These are phyloP conservation scores for Saccharomyces hybrid DNA, from an alignment of 1,139 yeast genomes.

Conservation along the genomic window DNA sequence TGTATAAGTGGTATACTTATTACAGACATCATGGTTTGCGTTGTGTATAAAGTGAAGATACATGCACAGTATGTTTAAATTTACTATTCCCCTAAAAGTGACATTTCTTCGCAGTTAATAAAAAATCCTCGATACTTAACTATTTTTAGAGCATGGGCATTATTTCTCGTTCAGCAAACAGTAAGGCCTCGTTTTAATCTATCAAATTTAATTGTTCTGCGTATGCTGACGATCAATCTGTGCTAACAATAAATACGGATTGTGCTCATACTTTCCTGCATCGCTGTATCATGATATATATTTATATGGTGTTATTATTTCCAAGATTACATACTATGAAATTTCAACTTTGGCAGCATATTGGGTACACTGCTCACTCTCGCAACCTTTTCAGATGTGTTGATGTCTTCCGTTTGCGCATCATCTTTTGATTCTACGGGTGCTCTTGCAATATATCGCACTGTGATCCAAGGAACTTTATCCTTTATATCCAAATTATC, in stretches of 20 bases:
- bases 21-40: not conserved
- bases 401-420: slow-evolving; percentile 2
- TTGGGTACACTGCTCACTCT: slow-evolving; percentile 16
- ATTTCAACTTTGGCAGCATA: slow-evolving; percentile 21
- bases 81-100: too few relatives aligned
- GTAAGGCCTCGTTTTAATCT: too few relatives aligned
- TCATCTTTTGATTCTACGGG: slow-evolving; percentile 3
- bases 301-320: too few relatives aligned
- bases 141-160: too few relatives aligned
- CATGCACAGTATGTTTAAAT: too few relatives aligned
- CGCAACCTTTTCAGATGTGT: slow-evolving; percentile 7
- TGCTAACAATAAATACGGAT: too few relatives aligned
- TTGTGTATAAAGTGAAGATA: not conserved
- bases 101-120: too few relatives aligned
- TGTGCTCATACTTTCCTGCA: not conserved
- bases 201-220: too few relatives aligned
- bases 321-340: slow-evolving; percentile 17
- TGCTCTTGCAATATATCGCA: slow-evolving; percentile 12
- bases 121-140: too few relatives aligned
- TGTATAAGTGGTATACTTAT: not conserved
- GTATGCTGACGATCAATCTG: too few relatives aligned
- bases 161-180: too few relatives aligned
- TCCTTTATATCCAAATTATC: slow-evolving; percentile 21
- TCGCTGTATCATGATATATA: too few relatives aligned
- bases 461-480: slow-evolving; percentile 28